phyloP scores from a whole-genome alignment of 345 rosid genomes.

The Angophora floribunda region DNA sequence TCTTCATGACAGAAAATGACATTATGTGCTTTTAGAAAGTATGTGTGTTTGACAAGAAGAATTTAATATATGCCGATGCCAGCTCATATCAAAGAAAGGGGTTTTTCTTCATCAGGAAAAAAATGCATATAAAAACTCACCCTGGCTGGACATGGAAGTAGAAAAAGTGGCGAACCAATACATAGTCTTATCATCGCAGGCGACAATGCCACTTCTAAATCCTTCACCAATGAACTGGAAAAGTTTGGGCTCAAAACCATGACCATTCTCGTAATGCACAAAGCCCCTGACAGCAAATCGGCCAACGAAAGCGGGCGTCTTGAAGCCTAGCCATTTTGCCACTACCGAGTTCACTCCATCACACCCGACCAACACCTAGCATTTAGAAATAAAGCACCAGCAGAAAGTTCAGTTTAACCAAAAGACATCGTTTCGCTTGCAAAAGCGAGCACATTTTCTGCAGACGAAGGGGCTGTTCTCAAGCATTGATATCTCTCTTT shows the following conservation, averaged over 20 bases:
- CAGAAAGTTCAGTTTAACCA: not conserved
- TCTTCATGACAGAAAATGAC: not conserved
- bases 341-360: constrained; percentile 68
- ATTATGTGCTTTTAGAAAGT: not conserved
- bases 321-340: constrained; percentile 62
- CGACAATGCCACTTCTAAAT: constrained; percentile 29
- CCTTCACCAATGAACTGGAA: constrained; percentile 36
- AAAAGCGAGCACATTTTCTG: not conserved
- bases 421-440: not conserved
- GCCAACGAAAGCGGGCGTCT: constrained; percentile 18
- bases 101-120: not conserved
- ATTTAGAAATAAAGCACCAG: not conserved
- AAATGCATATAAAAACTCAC: not conserved
- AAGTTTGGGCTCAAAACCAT: constrained; percentile 24
- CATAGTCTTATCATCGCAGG: constrained; percentile 25
- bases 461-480: not conserved
- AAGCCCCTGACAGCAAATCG: constrained; percentile 35
- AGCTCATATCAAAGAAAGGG: not conserved
- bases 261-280: constrained; percentile 22
- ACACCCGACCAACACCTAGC: constrained; percentile 59
- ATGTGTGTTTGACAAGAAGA: not conserved
- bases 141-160: constrained; percentile 7
- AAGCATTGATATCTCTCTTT: not conserved
- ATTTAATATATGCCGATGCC: not conserved
- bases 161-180: constrained; percentile 5